phyloP scores from a whole-genome alignment of 1,284 basidiomycete species.

The Cryptococcus sp. region DNA sequence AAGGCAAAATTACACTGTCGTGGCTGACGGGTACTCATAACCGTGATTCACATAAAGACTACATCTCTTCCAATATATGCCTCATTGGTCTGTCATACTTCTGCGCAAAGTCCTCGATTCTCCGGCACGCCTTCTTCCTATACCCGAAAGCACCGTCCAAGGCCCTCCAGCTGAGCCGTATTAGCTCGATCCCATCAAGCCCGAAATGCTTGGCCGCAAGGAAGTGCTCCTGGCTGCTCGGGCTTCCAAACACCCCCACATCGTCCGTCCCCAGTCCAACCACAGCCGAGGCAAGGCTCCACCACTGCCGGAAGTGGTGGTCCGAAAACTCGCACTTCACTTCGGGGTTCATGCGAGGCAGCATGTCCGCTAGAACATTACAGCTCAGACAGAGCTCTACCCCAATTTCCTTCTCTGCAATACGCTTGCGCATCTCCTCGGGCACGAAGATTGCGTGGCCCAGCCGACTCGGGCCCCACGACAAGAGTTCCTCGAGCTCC shows the following conservation, averaged over 20 bases:
- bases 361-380: constrained; percentile 58
- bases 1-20: too few relatives aligned
- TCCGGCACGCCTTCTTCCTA: not conserved
- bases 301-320: constrained; percentile 39
- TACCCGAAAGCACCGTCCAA: constrained; percentile 19
- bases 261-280: constrained; percentile 36
- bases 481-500: constrained; percentile 65
- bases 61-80: too few relatives aligned
- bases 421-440: constrained; percentile 54
- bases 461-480: constrained; percentile 63
- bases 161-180: constrained; percentile 22
- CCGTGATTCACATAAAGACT: too few relatives aligned
- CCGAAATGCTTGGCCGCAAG: constrained; percentile 27
- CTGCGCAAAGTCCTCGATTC: too few relatives aligned
- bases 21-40: too few relatives aligned
- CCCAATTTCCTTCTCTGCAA: constrained; percentile 60
- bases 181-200: constrained; percentile 18
- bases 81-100: too few relatives aligned
- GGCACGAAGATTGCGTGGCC: constrained; percentile 76
- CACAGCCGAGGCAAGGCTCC: constrained; percentile 10
- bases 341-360: constrained; percentile 13
- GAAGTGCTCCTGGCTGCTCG: constrained; percentile 23
- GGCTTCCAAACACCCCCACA: constrained; percentile 31
- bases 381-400: constrained; percentile 79
- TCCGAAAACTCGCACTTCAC: constrained; percentile 3